Evolutionary conservation across 371 early-diverging fungal species (phyloP), one percentile per base, ranked within the genome.

Genomic region (Parasitella parasitica): DNA sequence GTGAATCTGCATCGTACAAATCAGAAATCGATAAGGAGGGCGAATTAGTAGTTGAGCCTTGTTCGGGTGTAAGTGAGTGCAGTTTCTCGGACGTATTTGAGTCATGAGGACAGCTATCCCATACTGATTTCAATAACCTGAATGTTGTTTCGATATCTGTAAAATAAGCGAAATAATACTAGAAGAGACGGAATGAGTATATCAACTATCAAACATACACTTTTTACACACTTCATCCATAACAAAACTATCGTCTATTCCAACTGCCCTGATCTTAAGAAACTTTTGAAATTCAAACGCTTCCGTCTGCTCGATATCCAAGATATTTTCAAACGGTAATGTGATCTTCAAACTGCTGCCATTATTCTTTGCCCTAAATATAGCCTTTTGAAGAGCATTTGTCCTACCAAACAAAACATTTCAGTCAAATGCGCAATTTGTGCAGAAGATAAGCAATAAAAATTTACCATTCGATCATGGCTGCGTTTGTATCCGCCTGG

Each of bases 161-260:
- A 35, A 89, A 90, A 73, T 86, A 91, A 4, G 89, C 82, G 67
- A 91, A 91, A 48, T 84, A 87, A 51, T 89, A 90, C 88, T 88
- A 70, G 16, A 22, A 22, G 8, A 7, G 13, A 8, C 8, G 7
- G n/a, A 54, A 57, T 20, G 1, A 43, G 9, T 6, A 20, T 16
- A 26, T 11, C 11, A 32, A 2, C 7, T 18, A 6, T 13, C 5
- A 24, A n/a, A 43, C n/a, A n/a, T n/a, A 32, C 4, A n/a, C 35
- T 27, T 50, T 1, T 6, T 8, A 28, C 24, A 16, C 20, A 87
- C 86, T 76, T 89, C 91, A 64, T 91, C 91, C 59, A 84, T 70
- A 8, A 84, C 82, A 72, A 77, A 81, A 15, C 72, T 72, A 46
- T 86, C 88, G 22, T 83, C 86, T 46, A 76, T 76, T 20, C 86